These are phyloP conservation scores for Leptographium procerum DNA, from an alignment of 2,329 filamentous ascomycete species.

Conservation along the genomic window DNA sequence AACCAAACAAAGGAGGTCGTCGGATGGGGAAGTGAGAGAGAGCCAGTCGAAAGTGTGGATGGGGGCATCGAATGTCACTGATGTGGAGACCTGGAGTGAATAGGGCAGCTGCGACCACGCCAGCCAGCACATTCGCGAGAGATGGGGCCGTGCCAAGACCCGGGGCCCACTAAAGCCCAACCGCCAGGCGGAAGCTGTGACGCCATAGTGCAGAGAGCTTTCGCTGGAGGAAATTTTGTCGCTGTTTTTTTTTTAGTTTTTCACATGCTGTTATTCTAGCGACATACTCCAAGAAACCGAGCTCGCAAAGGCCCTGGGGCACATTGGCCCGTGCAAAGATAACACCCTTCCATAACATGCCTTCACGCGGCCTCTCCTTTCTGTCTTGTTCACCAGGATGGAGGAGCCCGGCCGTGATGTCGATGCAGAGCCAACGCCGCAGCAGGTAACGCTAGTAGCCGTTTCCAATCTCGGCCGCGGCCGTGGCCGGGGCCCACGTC, in stretches of 20 bases:
- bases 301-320: no score
- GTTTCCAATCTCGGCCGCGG: conserved; percentile 2
- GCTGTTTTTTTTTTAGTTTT: background rate
- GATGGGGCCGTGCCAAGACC: background rate
- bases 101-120: background rate
- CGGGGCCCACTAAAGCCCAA: background rate
- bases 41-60: no score
- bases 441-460: conserved; percentile 3
- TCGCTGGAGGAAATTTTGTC: background rate
- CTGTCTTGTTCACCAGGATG: background rate
- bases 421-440: background rate
- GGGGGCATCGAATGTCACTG: background rate
- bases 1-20: background rate
- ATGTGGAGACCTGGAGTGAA: background rate
- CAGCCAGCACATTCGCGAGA: background rate
- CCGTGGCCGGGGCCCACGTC: background rate
- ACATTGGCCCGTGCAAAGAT: background rate
- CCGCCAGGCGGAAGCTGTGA: conserved; percentile 2
- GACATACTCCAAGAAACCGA: background rate
- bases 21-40: background rate
- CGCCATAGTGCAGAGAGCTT: conserved; percentile 7
- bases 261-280: background rate
- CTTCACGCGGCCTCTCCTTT: background rate
- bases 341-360: background rate
- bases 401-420: background rate